phyloP scores from a whole-genome alignment of 192 early-diverging fungal genomes.

The Chytriomyces confervae region DNA sequence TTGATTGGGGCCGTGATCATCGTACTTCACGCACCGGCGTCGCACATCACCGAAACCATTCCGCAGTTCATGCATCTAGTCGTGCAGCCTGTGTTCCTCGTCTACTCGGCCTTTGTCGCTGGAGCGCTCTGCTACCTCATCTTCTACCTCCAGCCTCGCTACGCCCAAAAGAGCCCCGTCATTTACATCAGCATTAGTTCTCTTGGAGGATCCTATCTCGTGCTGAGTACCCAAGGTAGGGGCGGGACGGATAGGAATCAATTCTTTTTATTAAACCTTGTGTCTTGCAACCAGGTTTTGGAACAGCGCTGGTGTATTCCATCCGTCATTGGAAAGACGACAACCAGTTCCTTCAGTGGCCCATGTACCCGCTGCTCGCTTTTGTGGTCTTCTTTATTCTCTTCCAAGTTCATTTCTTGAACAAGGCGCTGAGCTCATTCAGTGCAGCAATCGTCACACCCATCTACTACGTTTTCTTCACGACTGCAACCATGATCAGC shows the following conservation, averaged over 20 bases:
- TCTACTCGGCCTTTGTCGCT: constrained; percentile 56
- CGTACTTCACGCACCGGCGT: constrained; percentile 54
- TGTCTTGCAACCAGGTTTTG: constrained; percentile 48
- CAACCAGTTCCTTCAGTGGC: constrained; percentile 66
- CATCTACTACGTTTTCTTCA: constrained; percentile 72
- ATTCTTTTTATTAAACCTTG: background rate
- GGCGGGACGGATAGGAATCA: background rate
- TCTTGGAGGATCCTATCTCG: constrained; percentile 63
- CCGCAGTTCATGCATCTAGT: constrained; percentile 56
- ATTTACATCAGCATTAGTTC: constrained; percentile 55
- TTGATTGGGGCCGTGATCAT: constrained; percentile 68
- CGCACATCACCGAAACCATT: constrained; percentile 50
- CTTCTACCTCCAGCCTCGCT: constrained; percentile 61
- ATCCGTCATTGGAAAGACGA: constrained; percentile 46
- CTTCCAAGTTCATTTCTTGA: constrained; percentile 69
- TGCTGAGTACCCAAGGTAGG: constrained; percentile 56
- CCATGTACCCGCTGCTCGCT: constrained; percentile 51
- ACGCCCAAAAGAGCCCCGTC: constrained; percentile 60
- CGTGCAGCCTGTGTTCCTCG: constrained; percentile 62
- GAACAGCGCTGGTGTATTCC: constrained; percentile 61
- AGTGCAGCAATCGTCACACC: constrained; percentile 74
- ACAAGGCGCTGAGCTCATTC: constrained; percentile 69
- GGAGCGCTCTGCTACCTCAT: constrained; percentile 48
- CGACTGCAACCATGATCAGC: constrained; percentile 64
- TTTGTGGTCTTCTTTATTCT: constrained; percentile 60